Conservation (phyloP, 2,329 filamentous ascomycete genomes). For the Fusarium ramigenum region DNA sequence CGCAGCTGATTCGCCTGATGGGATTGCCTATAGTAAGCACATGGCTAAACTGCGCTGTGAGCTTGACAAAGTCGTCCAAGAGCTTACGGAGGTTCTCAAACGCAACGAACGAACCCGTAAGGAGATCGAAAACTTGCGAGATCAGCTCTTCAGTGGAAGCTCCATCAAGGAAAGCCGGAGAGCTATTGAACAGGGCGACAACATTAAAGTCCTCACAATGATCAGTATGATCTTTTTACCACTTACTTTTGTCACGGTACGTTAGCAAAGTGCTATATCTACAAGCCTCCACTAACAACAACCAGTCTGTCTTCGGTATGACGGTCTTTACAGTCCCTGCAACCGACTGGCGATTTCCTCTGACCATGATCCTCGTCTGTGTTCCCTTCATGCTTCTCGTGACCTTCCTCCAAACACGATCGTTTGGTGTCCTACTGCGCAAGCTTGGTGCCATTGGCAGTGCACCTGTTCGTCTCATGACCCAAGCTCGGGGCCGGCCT, state of each 20-base stretch:
- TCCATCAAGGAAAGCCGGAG: slow-evolving; percentile 68
- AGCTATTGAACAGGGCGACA: slow-evolving; percentile 71
- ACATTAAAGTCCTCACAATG: slow-evolving; percentile 68
- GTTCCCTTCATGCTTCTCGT: slow-evolving; percentile 60
- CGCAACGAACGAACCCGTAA: slow-evolving; percentile 63
- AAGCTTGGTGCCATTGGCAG: slow-evolving; percentile 24
- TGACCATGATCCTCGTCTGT: slow-evolving; percentile 73
- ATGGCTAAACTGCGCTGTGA: slow-evolving; percentile 58
- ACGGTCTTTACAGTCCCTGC: slow-evolving; percentile 55
- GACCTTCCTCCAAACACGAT: slow-evolving; percentile 55
- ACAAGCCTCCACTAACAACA: not conserved
- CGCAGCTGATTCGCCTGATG: slow-evolving; percentile 55
- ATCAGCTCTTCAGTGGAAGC: slow-evolving; percentile 72
- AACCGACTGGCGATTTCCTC: slow-evolving; percentile 56
- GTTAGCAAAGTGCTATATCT: slow-evolving; percentile 4
- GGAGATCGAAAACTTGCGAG: slow-evolving; percentile 65
- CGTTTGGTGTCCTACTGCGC: slow-evolving; percentile 45
- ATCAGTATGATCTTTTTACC: slow-evolving; percentile 70
- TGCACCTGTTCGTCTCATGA: slow-evolving; percentile 2
- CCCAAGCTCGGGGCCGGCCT: slow-evolving; percentile 6
- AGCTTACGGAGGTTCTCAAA: slow-evolving; percentile 57
- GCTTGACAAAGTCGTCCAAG: slow-evolving; percentile 61
- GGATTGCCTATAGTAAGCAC: slow-evolving; percentile 58
- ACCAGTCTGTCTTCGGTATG: slow-evolving; percentile 63
- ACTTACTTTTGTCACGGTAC: slow-evolving; percentile 66